A percentile compares a stretch with the other conserved stretches of the same genome.
Evolutionary conservation across 2,329 filamentous ascomycete species (phyloP).

Genomic region (Talaromyces verruculosus): DNA sequence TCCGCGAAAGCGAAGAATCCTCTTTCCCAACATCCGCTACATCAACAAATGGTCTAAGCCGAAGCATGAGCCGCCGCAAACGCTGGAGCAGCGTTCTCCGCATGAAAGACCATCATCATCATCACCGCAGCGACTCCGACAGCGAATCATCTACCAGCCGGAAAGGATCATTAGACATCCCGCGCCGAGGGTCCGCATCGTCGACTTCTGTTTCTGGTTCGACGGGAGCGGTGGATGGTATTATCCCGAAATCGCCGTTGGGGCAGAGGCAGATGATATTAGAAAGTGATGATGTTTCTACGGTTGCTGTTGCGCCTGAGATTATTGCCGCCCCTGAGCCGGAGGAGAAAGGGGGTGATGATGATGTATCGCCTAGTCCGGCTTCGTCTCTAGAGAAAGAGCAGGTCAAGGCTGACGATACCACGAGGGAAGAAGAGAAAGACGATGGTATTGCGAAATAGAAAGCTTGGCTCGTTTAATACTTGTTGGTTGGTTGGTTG

Average conservation of each 20-base stretch:
- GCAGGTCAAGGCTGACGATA: neutral
- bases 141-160: conserved; percentile 19
- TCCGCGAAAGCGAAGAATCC: conserved; percentile 11
- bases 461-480: neutral
- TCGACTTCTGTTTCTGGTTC: neutral
- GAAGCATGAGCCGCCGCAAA: conserved; percentile 20
- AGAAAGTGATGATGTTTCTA: neutral
- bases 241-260: conserved; percentile 7
- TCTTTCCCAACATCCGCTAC: neutral
- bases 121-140: conserved; percentile 8
- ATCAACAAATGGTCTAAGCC: neutral
- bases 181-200: neutral
- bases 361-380: neutral
- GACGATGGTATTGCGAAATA: neutral
- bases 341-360: neutral
- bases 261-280: neutral
- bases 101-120: conserved; percentile 12
- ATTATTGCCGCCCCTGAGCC: neutral
- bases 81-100: conserved; percentile 21
- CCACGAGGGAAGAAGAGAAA: neutral
- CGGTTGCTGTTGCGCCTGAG: neutral
- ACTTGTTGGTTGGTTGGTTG: neutral
- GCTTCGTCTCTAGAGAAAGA: neutral
- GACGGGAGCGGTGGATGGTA: neutral
- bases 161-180: conserved; percentile 12